Evolutionary conservation across 2,329 filamentous ascomycete genomes (phyloP).

Genomic region (Aureobasidium subglaciale): DNA sequence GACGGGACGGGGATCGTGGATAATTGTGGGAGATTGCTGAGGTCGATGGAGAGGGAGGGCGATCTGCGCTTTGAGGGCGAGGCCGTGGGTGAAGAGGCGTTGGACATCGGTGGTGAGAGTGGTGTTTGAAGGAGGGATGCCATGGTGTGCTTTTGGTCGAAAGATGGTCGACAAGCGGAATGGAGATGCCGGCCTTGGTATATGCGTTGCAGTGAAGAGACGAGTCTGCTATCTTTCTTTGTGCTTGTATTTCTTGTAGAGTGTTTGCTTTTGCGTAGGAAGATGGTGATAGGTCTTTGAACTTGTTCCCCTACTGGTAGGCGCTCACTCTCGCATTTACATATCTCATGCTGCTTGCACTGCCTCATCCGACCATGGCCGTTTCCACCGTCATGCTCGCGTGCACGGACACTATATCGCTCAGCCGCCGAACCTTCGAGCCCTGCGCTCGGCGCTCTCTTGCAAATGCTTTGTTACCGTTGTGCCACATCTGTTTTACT

Average conservation of each 20-base stretch:
- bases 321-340: background rate
- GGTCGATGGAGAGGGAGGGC: conserved; percentile 59
- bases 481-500: background rate
- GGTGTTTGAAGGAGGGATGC: background rate
- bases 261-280: background rate
- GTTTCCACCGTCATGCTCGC: background rate
- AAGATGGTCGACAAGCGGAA: too few relatives aligned
- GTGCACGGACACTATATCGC: background rate
- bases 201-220: background rate
- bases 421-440: conserved; percentile 3
- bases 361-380: background rate
- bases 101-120: background rate
- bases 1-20: conserved; percentile 66
- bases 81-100: conserved; percentile 2
- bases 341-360: background rate
- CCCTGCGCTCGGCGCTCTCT: background rate
- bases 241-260: background rate
- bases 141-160: too few relatives aligned
- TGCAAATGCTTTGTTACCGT: background rate
- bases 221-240: background rate
- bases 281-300: background rate
- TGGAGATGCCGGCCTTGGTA: background rate
- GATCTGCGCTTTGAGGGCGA: conserved; percentile 24
- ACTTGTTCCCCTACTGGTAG: background rate
- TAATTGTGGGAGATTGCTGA: conserved; percentile 64